phyloP scores from a whole-genome alignment of 257 asterid species.

The Penstemon newberryi region DNA sequence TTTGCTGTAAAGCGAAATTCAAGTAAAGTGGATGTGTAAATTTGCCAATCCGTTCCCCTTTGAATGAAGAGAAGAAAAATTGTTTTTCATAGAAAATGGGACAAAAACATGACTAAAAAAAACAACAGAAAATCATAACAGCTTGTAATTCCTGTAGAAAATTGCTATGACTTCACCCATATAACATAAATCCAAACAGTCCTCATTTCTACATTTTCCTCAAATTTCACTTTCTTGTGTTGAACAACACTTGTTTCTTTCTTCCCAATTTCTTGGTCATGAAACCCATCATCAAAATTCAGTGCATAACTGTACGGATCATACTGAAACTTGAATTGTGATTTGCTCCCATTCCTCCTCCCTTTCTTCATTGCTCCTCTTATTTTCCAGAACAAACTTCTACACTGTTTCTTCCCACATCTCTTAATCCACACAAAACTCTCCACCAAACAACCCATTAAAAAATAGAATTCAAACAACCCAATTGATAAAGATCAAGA shows the following conservation, averaged over 20 bases:
- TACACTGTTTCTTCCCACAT: conserved; percentile 52
- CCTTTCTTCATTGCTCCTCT: conserved; percentile 51
- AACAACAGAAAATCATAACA: background rate
- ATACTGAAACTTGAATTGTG: conserved; percentile 46
- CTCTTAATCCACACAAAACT: conserved; percentile 35
- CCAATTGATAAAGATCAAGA: background rate
- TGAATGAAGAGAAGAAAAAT: background rate
- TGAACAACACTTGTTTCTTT: conserved; percentile 12
- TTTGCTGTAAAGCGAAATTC: too few species aligned
- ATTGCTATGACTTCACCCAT: conserved; percentile 31
- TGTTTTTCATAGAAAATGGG: background rate
- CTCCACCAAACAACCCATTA: conserved; percentile 31
- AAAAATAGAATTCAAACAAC: background rate
- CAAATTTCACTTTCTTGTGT: conserved; percentile 3
- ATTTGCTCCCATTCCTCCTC: conserved; percentile 31
- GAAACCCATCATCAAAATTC: conserved; percentile 60
- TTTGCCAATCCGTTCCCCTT: too few species aligned
- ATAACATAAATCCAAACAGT: conserved; percentile 47
- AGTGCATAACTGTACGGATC: conserved; percentile 67
- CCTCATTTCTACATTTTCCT: conserved; percentile 11
- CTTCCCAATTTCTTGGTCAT: conserved; percentile 24
- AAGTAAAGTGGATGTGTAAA: too few species aligned
- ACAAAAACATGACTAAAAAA: background rate
- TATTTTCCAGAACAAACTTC: conserved; percentile 43
- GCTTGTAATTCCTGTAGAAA: background rate